phyloP scores from a whole-genome alignment of 768 basidiomycete genomes.

The Epithele typhae region DNA sequence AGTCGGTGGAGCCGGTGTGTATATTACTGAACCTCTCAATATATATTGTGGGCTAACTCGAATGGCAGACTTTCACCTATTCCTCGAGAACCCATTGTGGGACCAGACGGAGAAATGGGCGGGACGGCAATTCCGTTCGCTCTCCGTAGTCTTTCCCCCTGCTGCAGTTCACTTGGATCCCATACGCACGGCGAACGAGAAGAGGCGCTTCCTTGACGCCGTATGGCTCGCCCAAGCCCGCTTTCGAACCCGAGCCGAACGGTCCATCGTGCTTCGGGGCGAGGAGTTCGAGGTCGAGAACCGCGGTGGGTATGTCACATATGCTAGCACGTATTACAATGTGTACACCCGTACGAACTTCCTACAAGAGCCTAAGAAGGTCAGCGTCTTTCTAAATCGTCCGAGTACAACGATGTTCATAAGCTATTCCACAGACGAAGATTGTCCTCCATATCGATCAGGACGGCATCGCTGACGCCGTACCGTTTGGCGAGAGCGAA shows the following conservation, averaged over 20 bases:
- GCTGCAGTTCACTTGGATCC: slow-evolving; percentile 64
- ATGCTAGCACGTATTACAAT: slow-evolving; percentile 84
- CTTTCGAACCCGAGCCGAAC: slow-evolving; percentile 66
- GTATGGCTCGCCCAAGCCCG: slow-evolving; percentile 86
- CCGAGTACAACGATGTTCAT: too few species aligned
- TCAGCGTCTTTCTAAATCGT: slow-evolving; percentile 24
- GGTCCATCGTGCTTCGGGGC: slow-evolving; percentile 67
- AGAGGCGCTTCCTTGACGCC: slow-evolving; percentile 81
- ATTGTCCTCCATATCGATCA: slow-evolving; percentile 85
- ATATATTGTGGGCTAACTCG: neutral
- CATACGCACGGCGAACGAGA: slow-evolving; percentile 56
- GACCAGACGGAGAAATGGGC: slow-evolving; percentile 87
- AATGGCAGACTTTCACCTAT: slow-evolving; percentile 73
- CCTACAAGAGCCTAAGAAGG: slow-evolving; percentile 77
- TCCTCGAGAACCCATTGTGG: slow-evolving; percentile 75
- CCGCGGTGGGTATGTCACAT: slow-evolving; percentile 52
- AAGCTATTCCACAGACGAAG: slow-evolving; percentile 55
- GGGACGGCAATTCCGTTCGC: slow-evolving; percentile 77
- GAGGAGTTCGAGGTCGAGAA: slow-evolving; percentile 76
- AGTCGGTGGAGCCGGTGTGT: slow-evolving; percentile 77
- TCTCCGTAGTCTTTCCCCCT: slow-evolving; percentile 76
- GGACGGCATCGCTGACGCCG: slow-evolving; percentile 65
- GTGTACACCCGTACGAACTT: slow-evolving; percentile 82
- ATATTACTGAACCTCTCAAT: neutral
- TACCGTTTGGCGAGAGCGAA: slow-evolving; percentile 66